Evolutionary conservation across 2,329 filamentous ascomycete species (phyloP).

Genomic region (Penicillium sp.): DNA sequence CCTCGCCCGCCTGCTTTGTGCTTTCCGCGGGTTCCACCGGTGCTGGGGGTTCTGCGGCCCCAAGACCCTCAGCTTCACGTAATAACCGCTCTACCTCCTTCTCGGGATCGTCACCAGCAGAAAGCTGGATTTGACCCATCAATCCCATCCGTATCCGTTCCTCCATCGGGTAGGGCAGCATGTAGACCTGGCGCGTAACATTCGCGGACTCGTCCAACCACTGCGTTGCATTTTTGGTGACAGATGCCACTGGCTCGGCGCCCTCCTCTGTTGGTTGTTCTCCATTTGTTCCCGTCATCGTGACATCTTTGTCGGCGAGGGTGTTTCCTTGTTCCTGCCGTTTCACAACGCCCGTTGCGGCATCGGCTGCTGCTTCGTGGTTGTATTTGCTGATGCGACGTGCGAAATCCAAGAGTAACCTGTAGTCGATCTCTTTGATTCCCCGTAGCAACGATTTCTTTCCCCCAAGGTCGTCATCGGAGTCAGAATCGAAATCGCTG

Average conservation of each 20-base stretch:
- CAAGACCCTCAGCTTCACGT: conserved; percentile 57
- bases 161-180: conserved; percentile 47
- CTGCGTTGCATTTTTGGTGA: conserved; percentile 42
- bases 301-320: conserved; percentile 30
- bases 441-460: conserved; percentile 13
- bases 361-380: conserved; percentile 45
- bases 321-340: conserved; percentile 17
- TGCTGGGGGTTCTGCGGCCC: conserved; percentile 46
- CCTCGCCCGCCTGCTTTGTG: conserved; percentile 34
- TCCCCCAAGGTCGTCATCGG: conserved; percentile 17
- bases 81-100: conserved; percentile 45
- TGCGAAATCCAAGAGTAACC: conserved; percentile 46
- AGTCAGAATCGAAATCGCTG: conserved; percentile 31
- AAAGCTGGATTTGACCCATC: conserved; percentile 47
- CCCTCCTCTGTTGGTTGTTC: conserved; percentile 20
- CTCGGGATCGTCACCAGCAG: conserved; percentile 55
- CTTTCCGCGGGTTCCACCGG: conserved; percentile 36
- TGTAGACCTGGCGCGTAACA: conserved; percentile 41
- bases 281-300: conserved; percentile 37
- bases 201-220: conserved; percentile 46
- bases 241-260: conserved; percentile 36
- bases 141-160: conserved; percentile 47
- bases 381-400: conserved; percentile 51
- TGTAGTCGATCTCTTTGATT: conserved; percentile 45
- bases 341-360: conserved; percentile 32